These are phyloP conservation scores for Cordyceps tenuipes DNA, from an alignment of 2,329 filamentous ascomycete genomes.

Conservation along the genomic window DNA sequence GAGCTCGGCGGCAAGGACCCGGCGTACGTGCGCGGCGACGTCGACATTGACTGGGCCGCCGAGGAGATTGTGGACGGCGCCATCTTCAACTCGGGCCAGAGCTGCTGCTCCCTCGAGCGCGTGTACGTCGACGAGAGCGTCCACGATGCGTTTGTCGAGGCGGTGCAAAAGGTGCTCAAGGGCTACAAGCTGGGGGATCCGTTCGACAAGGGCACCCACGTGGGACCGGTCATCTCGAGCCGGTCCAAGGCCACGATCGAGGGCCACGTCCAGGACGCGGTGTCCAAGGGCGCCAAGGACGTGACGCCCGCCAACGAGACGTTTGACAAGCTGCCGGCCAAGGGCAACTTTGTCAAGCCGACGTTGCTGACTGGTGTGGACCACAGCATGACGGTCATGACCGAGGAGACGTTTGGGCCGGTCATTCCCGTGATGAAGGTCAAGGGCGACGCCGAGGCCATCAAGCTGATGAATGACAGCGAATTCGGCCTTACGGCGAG, in stretches of 20 bases:
- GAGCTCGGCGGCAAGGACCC: slow-evolving; percentile 95
- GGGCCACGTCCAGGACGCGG: slow-evolving; percentile 71
- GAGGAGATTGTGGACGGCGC: slow-evolving; percentile 92
- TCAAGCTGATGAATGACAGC: slow-evolving; percentile 86
- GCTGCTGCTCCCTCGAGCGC: slow-evolving; percentile 86
- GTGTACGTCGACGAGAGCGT: slow-evolving; percentile 84
- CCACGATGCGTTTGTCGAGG: slow-evolving; percentile 73
- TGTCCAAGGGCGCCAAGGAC: slow-evolving; percentile 76
- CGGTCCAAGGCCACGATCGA: slow-evolving; percentile 67
- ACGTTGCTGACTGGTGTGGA: slow-evolving; percentile 72
- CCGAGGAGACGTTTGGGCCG: slow-evolving; percentile 89
- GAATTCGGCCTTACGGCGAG: slow-evolving; percentile 93
- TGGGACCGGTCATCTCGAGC: slow-evolving; percentile 84
- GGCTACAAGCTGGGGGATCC: slow-evolving; percentile 87
- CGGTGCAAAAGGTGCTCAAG: slow-evolving; percentile 69
- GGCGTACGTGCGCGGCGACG: slow-evolving; percentile 78
- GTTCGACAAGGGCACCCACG: slow-evolving; percentile 65
- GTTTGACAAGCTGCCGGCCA: slow-evolving; percentile 62
- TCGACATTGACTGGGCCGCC: slow-evolving; percentile 83
- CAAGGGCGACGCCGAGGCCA: slow-evolving; percentile 68
- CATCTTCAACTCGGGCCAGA: slow-evolving; percentile 98
- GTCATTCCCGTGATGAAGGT: slow-evolving; percentile 89
- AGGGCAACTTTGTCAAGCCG: slow-evolving; percentile 83
- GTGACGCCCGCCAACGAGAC: slow-evolving; percentile 73
- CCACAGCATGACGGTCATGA: slow-evolving; percentile 84